Evolutionary conservation across 106 monocot species (phyloP), one percentile per base, ranked within the genome.

Genomic region (Dioscorea zingiberensis): DNA sequence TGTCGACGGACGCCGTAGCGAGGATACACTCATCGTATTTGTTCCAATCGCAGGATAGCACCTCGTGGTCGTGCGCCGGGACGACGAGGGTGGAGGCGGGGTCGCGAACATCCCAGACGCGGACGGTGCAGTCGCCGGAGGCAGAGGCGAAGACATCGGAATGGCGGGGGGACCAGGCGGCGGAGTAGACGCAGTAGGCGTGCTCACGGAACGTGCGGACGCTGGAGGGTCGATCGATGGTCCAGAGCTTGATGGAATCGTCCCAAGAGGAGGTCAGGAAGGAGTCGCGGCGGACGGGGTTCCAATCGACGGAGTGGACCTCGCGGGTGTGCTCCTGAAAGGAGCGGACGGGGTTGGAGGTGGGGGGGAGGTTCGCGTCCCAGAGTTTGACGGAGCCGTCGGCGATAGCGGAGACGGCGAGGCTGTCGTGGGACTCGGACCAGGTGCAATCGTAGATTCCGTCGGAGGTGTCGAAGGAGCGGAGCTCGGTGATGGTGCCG

Each of bases 251-350:
- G 56, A 97, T 47, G 19, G 84, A 70, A 71, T 92, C 97, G 69
- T 97, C 97, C 92, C 97, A 97, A 62, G 97, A 92, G 8, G 85
- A 81, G 51, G 97, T 74, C 69, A 97, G 47, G 75, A 97, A 92
- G 69, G 92, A 88, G 65, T 97, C 97, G 27, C 92, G 85, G 66
- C 86, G 91, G 71, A 89, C 77, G 67, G 97, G 92, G 68, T 97
- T 97, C 97, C 97, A 97, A 61, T 97, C 97, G 21, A 64, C 75
- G 59, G 87, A 70, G 73, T 95, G 91, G 23, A 76, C 91, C 83
- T 91, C 95, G 71, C 95, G 91, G 51, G 83, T 28, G 81, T 95
- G 95, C 77, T 95, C 95, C 61, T 77, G 58, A 71, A 95, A 71
- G 65, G 87, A 85, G 54, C 75, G 76, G 66, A 91, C 74, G 21